Evolutionary conservation across 805 yeast species (phyloP).

Genomic region (Zygosaccharomyces pseudorouxii): DNA sequence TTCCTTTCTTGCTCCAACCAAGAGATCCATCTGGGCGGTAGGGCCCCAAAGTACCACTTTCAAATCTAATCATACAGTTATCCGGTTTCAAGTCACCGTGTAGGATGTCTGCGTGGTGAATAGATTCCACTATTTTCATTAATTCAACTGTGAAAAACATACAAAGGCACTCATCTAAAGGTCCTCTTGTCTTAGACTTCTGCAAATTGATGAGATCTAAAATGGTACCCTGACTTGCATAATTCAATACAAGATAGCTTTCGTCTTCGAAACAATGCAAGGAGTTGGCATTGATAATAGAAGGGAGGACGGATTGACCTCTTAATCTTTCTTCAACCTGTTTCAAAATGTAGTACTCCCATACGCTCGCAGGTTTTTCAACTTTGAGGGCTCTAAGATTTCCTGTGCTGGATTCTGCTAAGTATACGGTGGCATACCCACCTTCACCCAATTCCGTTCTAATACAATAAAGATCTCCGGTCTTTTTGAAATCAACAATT

Average conservation of each 20-base stretch:
- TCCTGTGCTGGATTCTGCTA: constrained; percentile 59
- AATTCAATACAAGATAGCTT: constrained; percentile 61
- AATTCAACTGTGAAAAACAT: constrained; percentile 64
- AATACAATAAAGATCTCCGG: constrained; percentile 36
- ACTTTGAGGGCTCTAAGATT: constrained; percentile 62
- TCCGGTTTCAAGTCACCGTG: constrained; percentile 88
- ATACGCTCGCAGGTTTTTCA: constrained; percentile 60
- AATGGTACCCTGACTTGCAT: constrained; percentile 65
- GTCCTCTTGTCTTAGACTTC: constrained; percentile 28
- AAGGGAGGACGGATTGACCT: constrained; percentile 27
- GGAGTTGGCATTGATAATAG: constrained; percentile 48
- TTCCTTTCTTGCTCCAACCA: constrained; percentile 51
- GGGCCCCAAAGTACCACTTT: constrained; percentile 23
- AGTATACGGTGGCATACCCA: constrained; percentile 73
- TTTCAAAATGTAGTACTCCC: constrained; percentile 77
- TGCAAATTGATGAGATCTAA: constrained; percentile 59
- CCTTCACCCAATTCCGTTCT: constrained; percentile 63
- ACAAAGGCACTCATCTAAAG: constrained; percentile 57
- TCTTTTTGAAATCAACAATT: constrained; percentile 33
- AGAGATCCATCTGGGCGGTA: constrained; percentile 36
- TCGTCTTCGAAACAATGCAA: constrained; percentile 60
- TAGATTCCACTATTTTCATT: constrained; percentile 48
- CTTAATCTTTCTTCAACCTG: constrained; percentile 46
- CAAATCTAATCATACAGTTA: constrained; percentile 71
- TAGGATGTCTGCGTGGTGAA: constrained; percentile 64